Evolutionary conservation across 2,329 filamentous ascomycete genomes (phyloP), one percentile per base, ranked within the genome.

Genomic region (Beauveria caledonica): DNA sequence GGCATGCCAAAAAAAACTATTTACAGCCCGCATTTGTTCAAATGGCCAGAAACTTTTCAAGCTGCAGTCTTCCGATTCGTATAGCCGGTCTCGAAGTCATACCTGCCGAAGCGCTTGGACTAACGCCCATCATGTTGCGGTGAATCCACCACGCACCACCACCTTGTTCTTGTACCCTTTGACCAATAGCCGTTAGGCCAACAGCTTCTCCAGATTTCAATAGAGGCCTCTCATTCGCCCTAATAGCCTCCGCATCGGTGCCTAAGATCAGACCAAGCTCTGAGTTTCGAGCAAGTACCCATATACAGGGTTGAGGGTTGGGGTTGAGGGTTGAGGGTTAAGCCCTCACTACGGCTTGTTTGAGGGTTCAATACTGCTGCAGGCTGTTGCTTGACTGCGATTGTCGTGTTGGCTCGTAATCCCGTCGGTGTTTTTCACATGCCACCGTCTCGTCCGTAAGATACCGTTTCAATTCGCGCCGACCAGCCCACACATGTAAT

Each of bases 241-340:
- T 19, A 49, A 49, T 19, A 33, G 40, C 57, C 49, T 59, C 57
- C 57, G 49, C 57, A 23, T 40, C 15, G 39, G 45, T 46, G 36
- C 17, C 57, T n/a, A 25, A 53, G 57, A 59, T 59, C 57, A 59
- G 57, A 44, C 57, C 46, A 59, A 52, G 11, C 19, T 45, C 23
- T 4, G 13, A 44, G 19, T 19, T 49, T 11, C 44, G 42, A 17
- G 39, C 21, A 27, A n/a, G 29, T n/a, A 10, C 6, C 29, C 54
- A n/a, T n/a, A n/a, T n/a, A n/a, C n/a, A n/a, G n/a, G n/a, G n/a
- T n/a, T n/a, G n/a, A n/a, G n/a, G n/a, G n/a, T n/a, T n/a, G n/a
- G n/a, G n/a, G n/a, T n/a, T n/a, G n/a, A n/a, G n/a, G n/a, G n/a
- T n/a, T n/a, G n/a, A n/a, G n/a, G n/a, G n/a, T n/a, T n/a, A n/a